Evolutionary conservation across 768 basidiomycete species (phyloP), one percentile per base, ranked within the genome.

Genomic region (Fomitopsis serialis): DNA sequence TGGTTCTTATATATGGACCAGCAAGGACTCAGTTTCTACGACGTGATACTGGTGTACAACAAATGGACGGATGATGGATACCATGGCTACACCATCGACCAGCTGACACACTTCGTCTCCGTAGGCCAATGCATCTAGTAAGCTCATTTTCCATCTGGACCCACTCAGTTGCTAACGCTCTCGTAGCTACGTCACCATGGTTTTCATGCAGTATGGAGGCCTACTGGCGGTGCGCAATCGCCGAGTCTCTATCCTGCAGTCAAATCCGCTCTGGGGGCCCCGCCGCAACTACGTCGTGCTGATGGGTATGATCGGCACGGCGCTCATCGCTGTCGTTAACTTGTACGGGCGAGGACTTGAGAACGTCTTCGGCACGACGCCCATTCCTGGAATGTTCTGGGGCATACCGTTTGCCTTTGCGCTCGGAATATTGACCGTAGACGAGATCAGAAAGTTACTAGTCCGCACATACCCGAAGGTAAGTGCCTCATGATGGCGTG

Each of bases 171-270:
- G 21, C 19, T 11, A 36, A 34, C 2, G 12, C 42, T 3, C 4
- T 3, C 12, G 75, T 17, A 77, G 75, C 57, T 77, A 77, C 53
- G 72, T 77, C 48, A 74, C 77, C 17, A 70, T 79, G 60, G 78
- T 79, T 36, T 68, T 81, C 50, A 82, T 81, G 78, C 84, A 84
- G 66, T 81, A 76, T 74, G 79, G 78, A 35, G 82, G 80, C 58
- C 69, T 85, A 8, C 70, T 84, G 19, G 69, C 81, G 0, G 78
- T 79, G 0, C 77, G 83, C 21, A 78, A 79, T 9, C 75, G 83
- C 22, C 72, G 72, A 15, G 72, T 80, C 19, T 77, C 77, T 22
- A 72, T 83, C 35, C 72, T 85, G 67, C 77, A 80, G 57, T 78
- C 79, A 35, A 78, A 77, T 36, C 82, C 82, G 1, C 52, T 68